Base-by-base conservation (phyloP, 495 filamentous ascomycete species). In the Arthonia radiata region DNA sequence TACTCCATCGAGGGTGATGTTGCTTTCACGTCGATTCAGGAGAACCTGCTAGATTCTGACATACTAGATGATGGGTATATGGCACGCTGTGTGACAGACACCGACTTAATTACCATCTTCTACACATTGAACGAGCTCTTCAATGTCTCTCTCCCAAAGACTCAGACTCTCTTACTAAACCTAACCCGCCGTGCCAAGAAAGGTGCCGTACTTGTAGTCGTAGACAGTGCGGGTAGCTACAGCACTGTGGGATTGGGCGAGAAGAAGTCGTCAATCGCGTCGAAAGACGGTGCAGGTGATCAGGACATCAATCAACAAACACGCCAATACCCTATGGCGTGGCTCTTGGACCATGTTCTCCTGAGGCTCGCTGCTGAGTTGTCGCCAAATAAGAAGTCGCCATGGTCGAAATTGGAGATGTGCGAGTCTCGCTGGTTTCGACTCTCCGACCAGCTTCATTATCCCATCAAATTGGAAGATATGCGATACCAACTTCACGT, bases 51-150 rank as follows among this genome's bases (percentile, higher is more conserved):
- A 8, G 4, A 11, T 11, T 58, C 47, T 24, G 35, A 47, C n/a
- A n/a, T n/a, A n/a, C n/a, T n/a, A n/a, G n/a, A n/a, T n/a, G n/a
- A n/a, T n/a, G n/a, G n/a, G n/a, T n/a, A n/a, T n/a, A n/a, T n/a
- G n/a, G n/a, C n/a, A n/a, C n/a, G n/a, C n/a, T n/a, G n/a, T n/a
- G n/a, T n/a, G n/a, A n/a, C n/a, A n/a, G n/a, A n/a, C n/a, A n/a
- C n/a, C n/a, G n/a, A n/a, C 2, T 54, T 94, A 0, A 54, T 86
- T 3, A 91, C 86, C 0, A 47, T 93, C 1, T 67, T 93, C 48
- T 94, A 93, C 57, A 91, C 82, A 0, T 62, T 93, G n/a, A 94
- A 93, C 45, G 86, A 97, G 48, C 70, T 97, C 3, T 93, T 91
- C 53, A 56, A 59, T 0, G 58, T 67, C 6, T 81, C 77, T 2